A percentile compares a stretch with the other conserved stretches of the same genome.
Conservation (phyloP, 345 rosid genomes). For the Conringia planisiliqua region DNA sequence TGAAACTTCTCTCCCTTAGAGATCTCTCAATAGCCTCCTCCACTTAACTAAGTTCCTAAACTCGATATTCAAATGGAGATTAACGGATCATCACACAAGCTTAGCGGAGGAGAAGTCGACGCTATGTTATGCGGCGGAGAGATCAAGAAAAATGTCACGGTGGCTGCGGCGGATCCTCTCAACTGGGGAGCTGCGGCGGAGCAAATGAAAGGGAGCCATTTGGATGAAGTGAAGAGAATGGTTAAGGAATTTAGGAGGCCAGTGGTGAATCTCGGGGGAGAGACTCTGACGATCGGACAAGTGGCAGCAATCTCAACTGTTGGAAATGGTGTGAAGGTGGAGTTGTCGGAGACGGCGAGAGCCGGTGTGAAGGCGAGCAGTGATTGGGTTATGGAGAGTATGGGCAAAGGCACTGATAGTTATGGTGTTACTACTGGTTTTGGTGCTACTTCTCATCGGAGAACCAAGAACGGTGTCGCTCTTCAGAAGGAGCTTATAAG, state of each 20-base stretch:
- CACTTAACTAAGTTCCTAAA: background rate
- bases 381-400: slow-evolving; percentile 84
- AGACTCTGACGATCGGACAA: slow-evolving; percentile 75
- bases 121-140: slow-evolving; percentile 32
- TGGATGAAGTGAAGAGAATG: slow-evolving; percentile 80
- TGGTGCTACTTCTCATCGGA: slow-evolving; percentile 70
- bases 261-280: slow-evolving; percentile 59
- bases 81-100: slow-evolving; percentile 13
- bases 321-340: slow-evolving; percentile 41
- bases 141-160: slow-evolving; percentile 14
- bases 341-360: slow-evolving; percentile 51
- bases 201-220: slow-evolving; percentile 76
- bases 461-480: slow-evolving; percentile 70
- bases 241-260: slow-evolving; percentile 61
- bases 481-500: slow-evolving; percentile 73
- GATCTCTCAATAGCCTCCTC: slow-evolving; percentile 15
- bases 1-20: slow-evolving; percentile 1
- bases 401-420: slow-evolving; percentile 68
- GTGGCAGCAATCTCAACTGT: slow-evolving; percentile 52
- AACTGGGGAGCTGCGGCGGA: slow-evolving; percentile 72
- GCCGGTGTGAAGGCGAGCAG: slow-evolving; percentile 69
- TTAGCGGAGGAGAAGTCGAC: slow-evolving; percentile 2
- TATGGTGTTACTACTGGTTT: slow-evolving; percentile 79
- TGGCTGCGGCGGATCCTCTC: slow-evolving; percentile 46
- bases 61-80: slow-evolving; percentile 19